Base-by-base conservation (phyloP, 2,329 filamentous ascomycete species). In the Aspergillaceae sp. region DNA sequence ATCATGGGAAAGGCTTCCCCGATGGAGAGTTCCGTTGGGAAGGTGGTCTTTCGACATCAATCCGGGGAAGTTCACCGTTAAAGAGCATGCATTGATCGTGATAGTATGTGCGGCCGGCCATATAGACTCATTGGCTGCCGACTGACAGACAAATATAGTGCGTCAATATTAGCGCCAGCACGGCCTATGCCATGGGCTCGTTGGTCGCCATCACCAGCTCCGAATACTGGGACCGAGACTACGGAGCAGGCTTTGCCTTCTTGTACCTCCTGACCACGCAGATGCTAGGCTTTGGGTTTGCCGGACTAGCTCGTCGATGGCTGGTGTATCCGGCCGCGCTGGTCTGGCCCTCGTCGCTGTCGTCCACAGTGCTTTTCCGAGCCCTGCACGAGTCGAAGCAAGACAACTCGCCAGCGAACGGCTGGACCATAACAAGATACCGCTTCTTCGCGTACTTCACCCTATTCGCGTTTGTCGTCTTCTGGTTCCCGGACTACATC, bases 401-500 rank as follows among this genome's bases (percentile, higher is more conserved):
- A 29, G 47, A 45, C n/a, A 44, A 42, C 11, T 45, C 47, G 0
- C 48, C 51, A 1, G 53, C 44, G 3, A 56, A 56, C 43, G 53
- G 54, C 2, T 56, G 53, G 53, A 52, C 32, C 5, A 50, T 56
- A 4, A 53, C 35, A 4, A 48, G 53, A 9, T 56, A 55, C 30
- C 47, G 51, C 35, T 56, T 56, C 35, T 56, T 56, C 7, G 37
- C 27, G 6, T 56, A 54, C n/a, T 41, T 49, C 8, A 48, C 49
- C 4, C 11, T 38, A 4, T 49, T 55, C 32, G 54, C 46, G 2
- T 56, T 56, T 38, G 54, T 51, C 2, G 30, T 52, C n/a, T 78
- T 77, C 53, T 77, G 73, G 69, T 68, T 78, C 27, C 75, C 74
- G 0, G 74, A 67, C 30, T 68, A 74, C 30, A 53, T 77, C 2